These are phyloP conservation scores for Rutstroemia sp. DNA, from an alignment of 2,329 filamentous ascomycete genomes.

Conservation along the genomic window DNA sequence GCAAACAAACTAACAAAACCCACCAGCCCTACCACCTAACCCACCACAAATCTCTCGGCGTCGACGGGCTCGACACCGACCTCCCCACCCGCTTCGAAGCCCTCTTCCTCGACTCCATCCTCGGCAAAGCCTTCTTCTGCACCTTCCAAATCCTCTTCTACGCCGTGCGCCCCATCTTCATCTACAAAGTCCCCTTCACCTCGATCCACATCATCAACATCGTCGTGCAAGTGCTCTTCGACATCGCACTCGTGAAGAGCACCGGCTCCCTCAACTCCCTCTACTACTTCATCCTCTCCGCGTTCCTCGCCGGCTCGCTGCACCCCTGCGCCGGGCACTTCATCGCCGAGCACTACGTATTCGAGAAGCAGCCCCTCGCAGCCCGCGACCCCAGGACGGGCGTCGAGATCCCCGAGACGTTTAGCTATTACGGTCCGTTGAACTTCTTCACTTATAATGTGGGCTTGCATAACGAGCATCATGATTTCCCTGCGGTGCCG, in stretches of 20 bases:
- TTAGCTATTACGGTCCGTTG: constrained; percentile 89
- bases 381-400: constrained; percentile 49
- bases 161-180: constrained; percentile 87
- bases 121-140: constrained; percentile 97
- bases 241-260: constrained; percentile 57
- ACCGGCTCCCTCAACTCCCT: constrained; percentile 55
- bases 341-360: constrained; percentile 95
- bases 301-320: constrained; percentile 86
- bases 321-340: constrained; percentile 96
- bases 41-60: constrained; percentile 96
- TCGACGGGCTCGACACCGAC: constrained; percentile 93
- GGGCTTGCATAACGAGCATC: constrained; percentile 96
- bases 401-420: constrained; percentile 76
- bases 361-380: constrained; percentile 48
- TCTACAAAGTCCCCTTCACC: constrained; percentile 85
- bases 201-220: constrained; percentile 80
- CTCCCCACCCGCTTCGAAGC: constrained; percentile 89
- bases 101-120: constrained; percentile 85
- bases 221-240: constrained; percentile 67
- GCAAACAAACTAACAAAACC: constrained; percentile 18
- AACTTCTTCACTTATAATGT: constrained; percentile 97
- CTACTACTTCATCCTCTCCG: constrained; percentile 78
- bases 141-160: constrained; percentile 99
- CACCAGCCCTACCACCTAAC: constrained; percentile 87
- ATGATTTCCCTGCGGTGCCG: constrained; percentile 94